Conservation (phyloP, 371 early-diverging fungal species). For the Smittium culicis region DNA sequence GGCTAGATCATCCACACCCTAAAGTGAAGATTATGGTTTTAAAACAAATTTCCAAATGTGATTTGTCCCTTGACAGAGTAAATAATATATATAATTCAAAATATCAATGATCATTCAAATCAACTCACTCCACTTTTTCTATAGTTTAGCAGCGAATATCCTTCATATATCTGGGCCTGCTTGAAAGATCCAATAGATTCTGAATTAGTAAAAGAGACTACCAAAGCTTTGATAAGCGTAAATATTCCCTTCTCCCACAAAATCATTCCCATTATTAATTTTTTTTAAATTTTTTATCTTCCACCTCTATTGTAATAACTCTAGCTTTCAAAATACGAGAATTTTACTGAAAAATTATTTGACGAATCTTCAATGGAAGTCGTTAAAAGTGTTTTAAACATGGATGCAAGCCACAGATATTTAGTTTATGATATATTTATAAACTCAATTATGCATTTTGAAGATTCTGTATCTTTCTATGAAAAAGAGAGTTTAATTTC, state of each 20-base stretch:
- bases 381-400: conserved; percentile 14
- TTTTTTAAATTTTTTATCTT: not conserved
- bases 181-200: conserved; percentile 21
- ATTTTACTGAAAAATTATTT: conserved; percentile 16
- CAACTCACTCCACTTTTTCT: not conserved
- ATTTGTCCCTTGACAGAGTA: conserved; percentile 17
- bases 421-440: conserved; percentile 25
- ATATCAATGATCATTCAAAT: too few species aligned
- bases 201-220: conserved; percentile 17
- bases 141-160: conserved; percentile 23
- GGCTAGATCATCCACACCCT: conserved; percentile 29
- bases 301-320: not conserved
- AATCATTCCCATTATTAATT: not conserved
- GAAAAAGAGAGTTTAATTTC: conserved; percentile 21
- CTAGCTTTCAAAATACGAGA: conserved; percentile 15
- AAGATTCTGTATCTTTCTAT: conserved; percentile 16
- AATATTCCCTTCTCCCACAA: not conserved
- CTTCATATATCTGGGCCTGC: conserved; percentile 24
- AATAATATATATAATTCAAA: conserved; percentile 7
- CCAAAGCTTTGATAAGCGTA: conserved; percentile 14
- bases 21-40: conserved; percentile 24
- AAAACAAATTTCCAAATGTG: conserved; percentile 24
- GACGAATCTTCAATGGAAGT: conserved; percentile 12
- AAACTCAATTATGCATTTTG: conserved; percentile 10
- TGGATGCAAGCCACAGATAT: conserved; percentile 23